These are phyloP conservation scores for Bipolaris bicolor DNA, from an alignment of 2,329 filamentous ascomycete genomes.

Conservation along the genomic window DNA sequence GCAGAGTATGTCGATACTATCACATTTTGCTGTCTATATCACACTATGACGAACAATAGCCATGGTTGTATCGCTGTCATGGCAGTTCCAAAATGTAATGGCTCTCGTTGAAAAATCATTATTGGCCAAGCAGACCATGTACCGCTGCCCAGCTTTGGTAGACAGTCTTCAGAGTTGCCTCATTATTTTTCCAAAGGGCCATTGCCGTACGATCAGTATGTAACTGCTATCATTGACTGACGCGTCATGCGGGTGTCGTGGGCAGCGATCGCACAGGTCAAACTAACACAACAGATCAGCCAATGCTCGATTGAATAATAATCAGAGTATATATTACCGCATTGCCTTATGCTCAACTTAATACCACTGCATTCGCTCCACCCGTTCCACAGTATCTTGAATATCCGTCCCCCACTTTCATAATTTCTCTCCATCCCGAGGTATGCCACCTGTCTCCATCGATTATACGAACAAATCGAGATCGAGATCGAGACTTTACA, in stretches of 20 bases:
- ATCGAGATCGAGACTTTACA: not conserved
- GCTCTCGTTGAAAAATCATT: not conserved
- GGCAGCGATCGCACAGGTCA: not conserved
- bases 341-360: not conserved
- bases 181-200: not conserved
- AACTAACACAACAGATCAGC: not conserved
- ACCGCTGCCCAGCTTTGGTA: not conserved
- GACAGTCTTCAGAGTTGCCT: not conserved
- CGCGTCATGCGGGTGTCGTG: not conserved
- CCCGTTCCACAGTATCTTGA: too few species aligned
- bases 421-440: too few species aligned
- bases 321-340: not conserved
- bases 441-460: not conserved
- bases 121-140: not conserved
- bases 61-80: not conserved
- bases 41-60: too few species aligned
- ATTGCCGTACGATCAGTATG: not conserved
- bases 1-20: not conserved
- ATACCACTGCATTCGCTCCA: not conserved
- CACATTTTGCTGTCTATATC: not conserved
- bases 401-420: too few species aligned
- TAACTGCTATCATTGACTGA: not conserved
- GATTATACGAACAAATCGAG: too few species aligned
- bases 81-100: not conserved
- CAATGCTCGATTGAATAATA: not conserved